Evolutionary conservation across 2,329 filamentous ascomycete genomes (phyloP).

Genomic region (Apiospora saccharicola): DNA sequence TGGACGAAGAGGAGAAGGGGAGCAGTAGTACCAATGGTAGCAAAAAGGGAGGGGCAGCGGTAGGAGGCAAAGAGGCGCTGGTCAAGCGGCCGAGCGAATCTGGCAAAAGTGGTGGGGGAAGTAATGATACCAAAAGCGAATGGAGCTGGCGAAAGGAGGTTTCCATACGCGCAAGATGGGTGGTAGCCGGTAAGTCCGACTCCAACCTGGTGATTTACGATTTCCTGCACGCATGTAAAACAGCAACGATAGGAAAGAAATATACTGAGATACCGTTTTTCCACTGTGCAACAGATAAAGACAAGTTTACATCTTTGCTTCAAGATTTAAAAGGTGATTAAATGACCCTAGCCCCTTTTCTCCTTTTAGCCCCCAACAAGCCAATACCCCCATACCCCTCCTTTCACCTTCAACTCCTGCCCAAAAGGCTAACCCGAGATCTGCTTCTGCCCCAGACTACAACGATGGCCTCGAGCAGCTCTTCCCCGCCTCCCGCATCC

Average conservation of each 20-base stretch:
- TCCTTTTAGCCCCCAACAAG: background rate
- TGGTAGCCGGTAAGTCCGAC: conserved; percentile 47
- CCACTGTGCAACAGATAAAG: conserved; percentile 45
- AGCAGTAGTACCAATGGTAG: background rate
- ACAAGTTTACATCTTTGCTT: conserved; percentile 51
- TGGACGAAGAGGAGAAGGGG: background rate
- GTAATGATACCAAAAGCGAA: conserved; percentile 35
- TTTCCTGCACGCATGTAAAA: background rate
- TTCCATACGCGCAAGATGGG: conserved; percentile 50
- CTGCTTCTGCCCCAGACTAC: conserved; percentile 47
- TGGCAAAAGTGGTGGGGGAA: conserved; percentile 27
- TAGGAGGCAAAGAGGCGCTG: conserved; percentile 27
- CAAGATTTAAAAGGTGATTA: conserved; percentile 49
- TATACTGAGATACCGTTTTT: background rate
- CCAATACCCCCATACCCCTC: background rate
- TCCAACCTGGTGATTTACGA: too few relatives aligned
- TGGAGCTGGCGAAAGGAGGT: conserved; percentile 46
- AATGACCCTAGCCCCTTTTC: background rate
- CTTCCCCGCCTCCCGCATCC: conserved; percentile 51
- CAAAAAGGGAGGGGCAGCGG: conserved; percentile 29
- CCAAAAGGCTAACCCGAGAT: background rate
- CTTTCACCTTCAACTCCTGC: too few relatives aligned
- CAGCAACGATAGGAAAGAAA: background rate
- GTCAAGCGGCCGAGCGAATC: conserved; percentile 26
- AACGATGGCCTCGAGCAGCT: conserved; percentile 57